Evolutionary conservation across 148 eudicot species (phyloP).

Genomic region (Salicornia ramosissima): DNA sequence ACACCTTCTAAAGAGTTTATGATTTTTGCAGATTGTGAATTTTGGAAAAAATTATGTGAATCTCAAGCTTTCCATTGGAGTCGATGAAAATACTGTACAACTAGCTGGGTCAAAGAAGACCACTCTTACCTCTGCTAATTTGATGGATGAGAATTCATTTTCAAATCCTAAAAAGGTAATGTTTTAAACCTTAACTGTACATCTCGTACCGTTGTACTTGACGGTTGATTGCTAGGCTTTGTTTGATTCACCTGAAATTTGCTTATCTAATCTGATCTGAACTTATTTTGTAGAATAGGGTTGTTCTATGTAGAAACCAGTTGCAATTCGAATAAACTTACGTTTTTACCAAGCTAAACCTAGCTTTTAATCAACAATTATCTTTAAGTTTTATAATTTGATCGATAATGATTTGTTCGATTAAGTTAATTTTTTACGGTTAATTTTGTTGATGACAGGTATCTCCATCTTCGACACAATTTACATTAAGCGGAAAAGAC

Average conservation of each 20-base stretch:
- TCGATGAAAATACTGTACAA: constrained; percentile 28
- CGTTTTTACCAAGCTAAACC: no score
- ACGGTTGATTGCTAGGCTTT: not conserved
- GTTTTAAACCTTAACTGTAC: not conserved
- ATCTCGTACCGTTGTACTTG: not conserved
- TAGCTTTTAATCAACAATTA: no score
- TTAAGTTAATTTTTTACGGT: not conserved
- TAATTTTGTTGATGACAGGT: constrained; percentile 19
- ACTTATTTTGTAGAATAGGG: no score
- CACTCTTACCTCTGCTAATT: constrained; percentile 53
- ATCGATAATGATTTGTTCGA: not conserved
- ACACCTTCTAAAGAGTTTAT: not conserved
- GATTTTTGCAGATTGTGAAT: constrained; percentile 64
- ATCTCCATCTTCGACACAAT: constrained; percentile 20
- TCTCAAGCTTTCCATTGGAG: constrained; percentile 47
- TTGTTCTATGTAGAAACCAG: no score
- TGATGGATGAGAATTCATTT: constrained; percentile 87
- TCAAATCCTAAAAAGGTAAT: constrained; percentile 72
- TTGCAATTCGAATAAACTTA: no score
- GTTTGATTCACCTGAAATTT: no score
- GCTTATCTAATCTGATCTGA: no score
- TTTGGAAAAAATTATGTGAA: constrained; percentile 48
- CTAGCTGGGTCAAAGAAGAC: constrained; percentile 46
- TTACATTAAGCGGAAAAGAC: constrained; percentile 30
- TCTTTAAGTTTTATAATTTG: no score